Conservation (phyloP, 768 basidiomycete genomes). For the Tulasnella sp. region DNA sequence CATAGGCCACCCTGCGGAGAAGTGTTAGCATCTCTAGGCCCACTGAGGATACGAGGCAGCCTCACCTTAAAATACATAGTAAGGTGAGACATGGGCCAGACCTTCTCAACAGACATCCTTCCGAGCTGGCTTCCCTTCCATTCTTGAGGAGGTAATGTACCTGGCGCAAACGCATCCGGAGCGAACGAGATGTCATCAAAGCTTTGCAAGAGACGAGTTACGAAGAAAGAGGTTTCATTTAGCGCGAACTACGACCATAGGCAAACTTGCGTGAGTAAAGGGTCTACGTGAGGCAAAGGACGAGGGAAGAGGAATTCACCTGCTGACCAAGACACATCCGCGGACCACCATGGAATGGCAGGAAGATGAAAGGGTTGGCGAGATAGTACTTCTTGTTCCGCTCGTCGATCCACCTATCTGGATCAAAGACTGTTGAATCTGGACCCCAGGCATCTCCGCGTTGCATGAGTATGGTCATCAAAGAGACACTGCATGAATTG, state of each 20-base stretch:
- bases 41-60: no score
- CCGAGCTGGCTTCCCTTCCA: slow-evolving; percentile 37
- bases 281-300: background rate
- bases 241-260: slow-evolving; percentile 58
- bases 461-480: slow-evolving; percentile 5
- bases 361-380: slow-evolving; percentile 47
- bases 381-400: slow-evolving; percentile 26
- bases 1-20: no score
- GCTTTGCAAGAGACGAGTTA: slow-evolving; percentile 54
- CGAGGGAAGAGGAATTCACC: slow-evolving; percentile 26
- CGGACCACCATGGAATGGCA: slow-evolving; percentile 66
- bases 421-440: slow-evolving; percentile 68
- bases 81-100: slow-evolving; percentile 54
- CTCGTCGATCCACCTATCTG: slow-evolving; percentile 63
- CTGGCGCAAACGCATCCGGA: slow-evolving; percentile 48
- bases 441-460: slow-evolving; percentile 52
- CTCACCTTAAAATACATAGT: slow-evolving; percentile 58
- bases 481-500: background rate
- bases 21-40: no score
- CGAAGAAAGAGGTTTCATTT: slow-evolving; percentile 65
- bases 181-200: slow-evolving; percentile 52
- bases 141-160: slow-evolving; percentile 47
- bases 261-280: slow-evolving; percentile 13
- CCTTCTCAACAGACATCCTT: slow-evolving; percentile 45
- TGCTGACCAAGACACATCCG: slow-evolving; percentile 28